A percentile compares a stretch with the other conserved stretches of the same genome.
phyloP scores from a whole-genome alignment of 805 yeast genomes.

The Metschnikowia bowlesiae region DNA sequence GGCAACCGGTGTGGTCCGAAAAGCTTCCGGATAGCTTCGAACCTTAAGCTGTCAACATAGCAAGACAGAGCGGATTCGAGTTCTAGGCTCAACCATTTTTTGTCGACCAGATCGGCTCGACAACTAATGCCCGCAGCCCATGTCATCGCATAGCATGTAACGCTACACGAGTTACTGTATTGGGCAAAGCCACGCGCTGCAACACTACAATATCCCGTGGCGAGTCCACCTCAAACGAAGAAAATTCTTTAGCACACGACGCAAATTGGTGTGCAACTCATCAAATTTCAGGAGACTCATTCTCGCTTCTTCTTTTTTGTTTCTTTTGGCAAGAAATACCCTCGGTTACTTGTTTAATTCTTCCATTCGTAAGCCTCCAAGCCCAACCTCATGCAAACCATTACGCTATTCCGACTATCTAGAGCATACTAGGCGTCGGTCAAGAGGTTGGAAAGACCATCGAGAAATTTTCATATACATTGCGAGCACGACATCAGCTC shows the following conservation, averaged over 20 bases:
- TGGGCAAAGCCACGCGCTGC: background rate
- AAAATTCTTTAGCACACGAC: background rate
- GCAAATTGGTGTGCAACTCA: background rate
- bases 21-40: background rate
- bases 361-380: background rate
- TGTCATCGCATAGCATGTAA: background rate
- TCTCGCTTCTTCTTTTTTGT: too few species aligned
- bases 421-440: background rate
- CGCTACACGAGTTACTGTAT: background rate
- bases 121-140: background rate
- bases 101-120: background rate
- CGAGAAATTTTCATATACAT: background rate
- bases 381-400: background rate
- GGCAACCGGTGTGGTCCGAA: background rate
- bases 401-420: background rate
- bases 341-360: background rate
- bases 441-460: background rate
- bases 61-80: background rate
- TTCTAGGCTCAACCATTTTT: background rate
- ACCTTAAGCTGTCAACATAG: background rate
- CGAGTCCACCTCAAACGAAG: background rate
- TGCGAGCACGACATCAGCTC: constrained; percentile 1
- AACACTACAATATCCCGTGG: background rate
- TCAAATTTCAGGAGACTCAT: background rate
- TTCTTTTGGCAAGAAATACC: too few species aligned